phyloP scores from a whole-genome alignment of 1,139 yeast genomes.

The Pichia sp. region DNA sequence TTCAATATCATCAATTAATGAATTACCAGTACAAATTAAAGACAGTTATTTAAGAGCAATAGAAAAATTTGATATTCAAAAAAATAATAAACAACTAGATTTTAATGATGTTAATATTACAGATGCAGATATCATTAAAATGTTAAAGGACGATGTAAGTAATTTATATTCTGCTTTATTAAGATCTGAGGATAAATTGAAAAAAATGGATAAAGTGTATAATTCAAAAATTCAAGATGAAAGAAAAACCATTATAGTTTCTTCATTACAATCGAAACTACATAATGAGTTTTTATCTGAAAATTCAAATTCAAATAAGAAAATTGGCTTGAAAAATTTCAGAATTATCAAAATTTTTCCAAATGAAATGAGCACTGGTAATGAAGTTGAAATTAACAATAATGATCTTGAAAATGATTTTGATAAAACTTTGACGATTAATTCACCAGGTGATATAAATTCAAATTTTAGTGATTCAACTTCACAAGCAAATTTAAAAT shows the following conservation, averaged over 20 bases:
- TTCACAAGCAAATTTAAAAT: not conserved
- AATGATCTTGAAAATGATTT: not conserved
- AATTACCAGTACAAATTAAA: conserved; percentile 14
- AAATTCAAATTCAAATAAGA: conserved; percentile 1
- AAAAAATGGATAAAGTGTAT: conserved; percentile 18
- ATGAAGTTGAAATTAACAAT: not conserved
- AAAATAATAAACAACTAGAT: not conserved
- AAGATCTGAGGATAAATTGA: conserved; percentile 18
- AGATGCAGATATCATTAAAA: conserved; percentile 23
- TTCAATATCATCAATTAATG: conserved; percentile 1
- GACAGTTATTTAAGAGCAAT: conserved; percentile 9
- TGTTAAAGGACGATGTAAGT: conserved; percentile 25
- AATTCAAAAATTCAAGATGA: conserved; percentile 21
- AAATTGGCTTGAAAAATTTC: conserved; percentile 5
- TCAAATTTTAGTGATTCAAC: not conserved
- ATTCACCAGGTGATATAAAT: not conserved
- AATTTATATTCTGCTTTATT: conserved; percentile 17
- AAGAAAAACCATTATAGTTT: conserved; percentile 22
- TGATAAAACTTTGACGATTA: not conserved
- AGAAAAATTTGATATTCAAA: conserved; percentile 2
- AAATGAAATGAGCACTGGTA: too few species aligned
- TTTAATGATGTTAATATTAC: conserved; percentile 16
- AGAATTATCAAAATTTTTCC: conserved; percentile 4
- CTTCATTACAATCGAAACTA: conserved; percentile 12
- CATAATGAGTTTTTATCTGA: conserved; percentile 16